Evolutionary conservation across 148 eudicot genomes (phyloP).

Genomic region (Vaccinium darrowii): DNA sequence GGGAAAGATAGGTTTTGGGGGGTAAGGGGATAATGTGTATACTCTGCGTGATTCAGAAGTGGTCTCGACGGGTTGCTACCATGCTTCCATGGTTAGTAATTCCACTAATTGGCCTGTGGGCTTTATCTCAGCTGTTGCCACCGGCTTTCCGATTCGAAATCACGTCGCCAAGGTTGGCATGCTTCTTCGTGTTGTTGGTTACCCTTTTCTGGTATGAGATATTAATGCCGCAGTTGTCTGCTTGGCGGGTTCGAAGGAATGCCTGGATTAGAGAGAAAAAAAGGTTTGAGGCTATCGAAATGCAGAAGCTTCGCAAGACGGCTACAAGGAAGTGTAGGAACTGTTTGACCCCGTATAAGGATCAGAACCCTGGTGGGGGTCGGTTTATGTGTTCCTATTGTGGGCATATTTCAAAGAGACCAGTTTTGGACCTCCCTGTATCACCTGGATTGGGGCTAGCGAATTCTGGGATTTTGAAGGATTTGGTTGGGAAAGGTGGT

Average conservation of each 20-base stretch:
- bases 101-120: constrained; percentile 96
- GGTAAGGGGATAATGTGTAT: constrained; percentile 92
- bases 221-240: constrained; percentile 88
- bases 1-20: constrained; percentile 42
- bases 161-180: constrained; percentile 89
- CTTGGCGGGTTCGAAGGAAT: constrained; percentile 84
- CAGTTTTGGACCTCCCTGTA: constrained; percentile 85
- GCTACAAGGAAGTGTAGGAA: constrained; percentile 94
- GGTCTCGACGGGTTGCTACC: constrained; percentile 98
- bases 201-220: constrained; percentile 95
- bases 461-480: constrained; percentile 74
- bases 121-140: constrained; percentile 85
- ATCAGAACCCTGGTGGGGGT: constrained; percentile 95
- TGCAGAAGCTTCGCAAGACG: constrained; percentile 86
- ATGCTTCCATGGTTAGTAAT: constrained; percentile 99
- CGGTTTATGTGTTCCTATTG: constrained; percentile 93
- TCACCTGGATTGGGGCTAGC: constrained; percentile 64
- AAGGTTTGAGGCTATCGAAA: constrained; percentile 83
- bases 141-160: constrained; percentile 94
- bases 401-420: constrained; percentile 95
- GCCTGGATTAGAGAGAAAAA: constrained; percentile 83
- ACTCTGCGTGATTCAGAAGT: constrained; percentile 97
- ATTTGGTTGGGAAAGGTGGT: constrained; percentile 89
- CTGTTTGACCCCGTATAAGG: constrained; percentile 83
- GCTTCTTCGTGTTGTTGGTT: constrained; percentile 77